A percentile compares a stretch with the other conserved stretches of the same genome.
phyloP scores from a whole-genome alignment of 192 early-diverging fungal genomes.

The Dimargaris xerosporica region DNA sequence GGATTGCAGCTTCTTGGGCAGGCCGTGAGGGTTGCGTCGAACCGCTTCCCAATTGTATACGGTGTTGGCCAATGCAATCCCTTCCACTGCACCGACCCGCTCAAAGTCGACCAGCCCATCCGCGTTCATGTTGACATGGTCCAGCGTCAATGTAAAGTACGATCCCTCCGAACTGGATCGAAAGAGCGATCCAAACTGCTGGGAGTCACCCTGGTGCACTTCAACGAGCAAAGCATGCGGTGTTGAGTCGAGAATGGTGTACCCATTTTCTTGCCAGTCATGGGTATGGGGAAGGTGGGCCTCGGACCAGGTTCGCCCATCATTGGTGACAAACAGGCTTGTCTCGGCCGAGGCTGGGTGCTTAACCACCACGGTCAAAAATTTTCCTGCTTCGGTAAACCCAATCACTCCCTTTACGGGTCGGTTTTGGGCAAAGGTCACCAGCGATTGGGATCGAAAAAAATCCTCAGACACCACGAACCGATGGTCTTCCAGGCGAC shows the following conservation, averaged over 20 bases:
- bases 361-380: conserved; percentile 52
- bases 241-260: conserved; percentile 75
- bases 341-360: conserved; percentile 34
- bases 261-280: conserved; percentile 44
- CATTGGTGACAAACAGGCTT: conserved; percentile 46
- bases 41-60: conserved; percentile 63
- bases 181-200: conserved; percentile 53
- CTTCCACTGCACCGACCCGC: conserved; percentile 63
- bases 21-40: conserved; percentile 17
- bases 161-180: conserved; percentile 80
- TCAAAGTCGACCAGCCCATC: conserved; percentile 82
- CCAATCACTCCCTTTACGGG: conserved; percentile 54
- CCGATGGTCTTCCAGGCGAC: conserved; percentile 22
- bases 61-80: conserved; percentile 73
- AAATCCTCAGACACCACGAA: conserved; percentile 65
- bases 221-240: conserved; percentile 60
- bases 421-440: conserved; percentile 38
- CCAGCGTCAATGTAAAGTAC: conserved; percentile 60
- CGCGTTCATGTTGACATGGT: conserved; percentile 63
- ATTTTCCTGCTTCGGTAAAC: conserved; percentile 51
- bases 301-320: conserved; percentile 47
- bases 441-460: conserved; percentile 37
- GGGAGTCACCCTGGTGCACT: conserved; percentile 29
- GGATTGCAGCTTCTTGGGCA: conserved; percentile 42
- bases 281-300: conserved; percentile 40